Evolutionary conservation across 495 filamentous ascomycete species (phyloP), one percentile per base, ranked within the genome.

Genomic region (Penicillium angulare): DNA sequence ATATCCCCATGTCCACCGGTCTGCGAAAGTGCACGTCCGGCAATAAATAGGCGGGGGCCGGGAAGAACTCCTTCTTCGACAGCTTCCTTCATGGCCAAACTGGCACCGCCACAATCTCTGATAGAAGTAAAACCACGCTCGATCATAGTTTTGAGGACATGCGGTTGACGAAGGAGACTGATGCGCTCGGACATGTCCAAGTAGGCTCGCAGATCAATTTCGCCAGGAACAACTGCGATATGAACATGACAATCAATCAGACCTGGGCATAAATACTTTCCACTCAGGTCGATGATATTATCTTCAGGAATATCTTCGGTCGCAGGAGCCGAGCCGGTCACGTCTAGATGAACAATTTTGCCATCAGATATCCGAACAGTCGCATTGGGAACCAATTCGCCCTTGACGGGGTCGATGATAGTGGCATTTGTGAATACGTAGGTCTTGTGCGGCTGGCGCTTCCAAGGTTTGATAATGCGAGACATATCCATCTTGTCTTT

Each of bases 201-300:
- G 22, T 59, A 59, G 26, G 55, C 52, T 4, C 52, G 59, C 13
- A 72, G 43, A 10, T 50, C 50, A 31, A 53, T 47, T 22, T 68
- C 61, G n/a, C 76, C 74, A 0, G 76, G 74, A 0, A 66, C 68
- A 0, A 78, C 66, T 8, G 64, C 60, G 34, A 84, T 63, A 42
- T 84, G 81, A 6, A 83, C 79, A 50, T 84, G 81, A 55, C 69
- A 73, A 59, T 85, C 81, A n/a, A 83, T 80, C 2, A 85, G 62
- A 4, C 80, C 81, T 0, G 80, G 80, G 18, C 75, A 74, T 0
- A 83, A 39, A 46, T 74, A 83, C 33, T 71, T 72, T 13, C 72
- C 74, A 0, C 58, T 58, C 4, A 74, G 52, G 44, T 81, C 71
- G 16, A 81, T 54, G 10, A 59, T 39, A 7, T 35, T 18, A 1